These are phyloP conservation scores for Eremochloa ophiuroides DNA, from an alignment of 176 grass and related monocot genomes.

Conservation along the genomic window DNA sequence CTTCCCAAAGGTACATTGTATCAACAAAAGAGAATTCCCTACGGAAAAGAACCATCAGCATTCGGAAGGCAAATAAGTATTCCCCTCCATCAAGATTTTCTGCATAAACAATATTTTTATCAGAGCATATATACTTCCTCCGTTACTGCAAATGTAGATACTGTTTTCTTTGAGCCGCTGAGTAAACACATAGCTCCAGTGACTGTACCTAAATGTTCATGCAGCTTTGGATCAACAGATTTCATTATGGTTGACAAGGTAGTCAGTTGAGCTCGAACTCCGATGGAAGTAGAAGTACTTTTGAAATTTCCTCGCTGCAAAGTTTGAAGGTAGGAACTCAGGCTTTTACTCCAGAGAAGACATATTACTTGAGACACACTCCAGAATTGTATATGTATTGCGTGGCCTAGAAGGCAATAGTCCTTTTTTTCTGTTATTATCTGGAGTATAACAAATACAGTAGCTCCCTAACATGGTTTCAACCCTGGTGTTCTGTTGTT, in stretches of 20 bases:
- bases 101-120: slow-evolving; percentile 43
- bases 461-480: background rate
- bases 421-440: background rate
- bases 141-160: slow-evolving; percentile 1
- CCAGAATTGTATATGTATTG: background rate
- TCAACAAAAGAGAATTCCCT: slow-evolving; percentile 96
- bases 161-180: slow-evolving; percentile 3
- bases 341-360: no score
- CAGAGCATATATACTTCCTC: slow-evolving; percentile 2
- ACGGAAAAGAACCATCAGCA: slow-evolving; percentile 97
- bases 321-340: slow-evolving; percentile 32
- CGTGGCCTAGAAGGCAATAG: background rate
- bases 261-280: slow-evolving; percentile 83
- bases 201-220: slow-evolving; percentile 82
- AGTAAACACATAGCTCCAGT: slow-evolving; percentile 20
- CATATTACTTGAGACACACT: no score
- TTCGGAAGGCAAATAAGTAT: slow-evolving; percentile 94
- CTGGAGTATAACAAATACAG: slow-evolving; percentile 12
- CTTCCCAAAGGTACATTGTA: slow-evolving; percentile 97
- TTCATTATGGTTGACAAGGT: slow-evolving; percentile 77
- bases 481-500: background rate
- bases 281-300: slow-evolving; percentile 83
- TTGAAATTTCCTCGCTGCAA: slow-evolving; percentile 85
- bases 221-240: slow-evolving; percentile 84
- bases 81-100: slow-evolving; percentile 91